Conservation (phyloP, 371 early-diverging fungal species). For the Apophysomyces elegans region DNA sequence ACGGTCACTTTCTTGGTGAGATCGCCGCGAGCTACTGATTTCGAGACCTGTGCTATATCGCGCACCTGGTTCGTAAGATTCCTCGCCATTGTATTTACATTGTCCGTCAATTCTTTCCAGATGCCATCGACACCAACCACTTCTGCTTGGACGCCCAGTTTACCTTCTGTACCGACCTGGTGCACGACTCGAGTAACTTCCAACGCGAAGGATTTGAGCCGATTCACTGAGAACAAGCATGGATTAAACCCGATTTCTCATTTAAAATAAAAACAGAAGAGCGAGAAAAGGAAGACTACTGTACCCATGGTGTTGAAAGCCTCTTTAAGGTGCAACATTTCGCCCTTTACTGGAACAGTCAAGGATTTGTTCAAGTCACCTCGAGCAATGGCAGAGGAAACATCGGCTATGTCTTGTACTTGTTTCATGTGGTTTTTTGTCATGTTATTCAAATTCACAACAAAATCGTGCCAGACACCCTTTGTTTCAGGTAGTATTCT, state of each 20-base stretch:
- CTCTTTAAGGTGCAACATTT: slow-evolving; percentile 68
- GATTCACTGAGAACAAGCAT: slow-evolving; percentile 27
- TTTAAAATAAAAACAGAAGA: neutral
- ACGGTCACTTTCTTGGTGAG: slow-evolving; percentile 49
- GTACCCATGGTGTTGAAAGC: slow-evolving; percentile 79
- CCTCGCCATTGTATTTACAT: slow-evolving; percentile 47
- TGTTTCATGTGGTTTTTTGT: slow-evolving; percentile 69
- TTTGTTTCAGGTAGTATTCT: slow-evolving; percentile 42
- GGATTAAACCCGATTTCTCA: neutral
- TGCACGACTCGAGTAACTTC: slow-evolving; percentile 46
- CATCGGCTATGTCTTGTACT: slow-evolving; percentile 75
- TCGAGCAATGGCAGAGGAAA: slow-evolving; percentile 73
- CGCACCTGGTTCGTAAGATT: slow-evolving; percentile 57
- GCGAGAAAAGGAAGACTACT: too few relatives aligned
- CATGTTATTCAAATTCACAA: slow-evolving; percentile 69
- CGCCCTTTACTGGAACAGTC: slow-evolving; percentile 70
- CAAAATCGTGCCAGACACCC: slow-evolving; percentile 77
- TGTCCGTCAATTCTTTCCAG: slow-evolving; percentile 64
- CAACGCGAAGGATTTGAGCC: slow-evolving; percentile 36
- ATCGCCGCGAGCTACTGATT: slow-evolving; percentile 53
- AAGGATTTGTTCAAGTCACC: slow-evolving; percentile 76
- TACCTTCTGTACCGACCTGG: slow-evolving; percentile 42
- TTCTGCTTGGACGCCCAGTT: slow-evolving; percentile 34
- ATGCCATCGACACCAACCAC: slow-evolving; percentile 54
- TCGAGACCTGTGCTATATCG: slow-evolving; percentile 51